Evolutionary conservation across 805 yeast species (phyloP).

Genomic region (Candida peoriensis): DNA sequence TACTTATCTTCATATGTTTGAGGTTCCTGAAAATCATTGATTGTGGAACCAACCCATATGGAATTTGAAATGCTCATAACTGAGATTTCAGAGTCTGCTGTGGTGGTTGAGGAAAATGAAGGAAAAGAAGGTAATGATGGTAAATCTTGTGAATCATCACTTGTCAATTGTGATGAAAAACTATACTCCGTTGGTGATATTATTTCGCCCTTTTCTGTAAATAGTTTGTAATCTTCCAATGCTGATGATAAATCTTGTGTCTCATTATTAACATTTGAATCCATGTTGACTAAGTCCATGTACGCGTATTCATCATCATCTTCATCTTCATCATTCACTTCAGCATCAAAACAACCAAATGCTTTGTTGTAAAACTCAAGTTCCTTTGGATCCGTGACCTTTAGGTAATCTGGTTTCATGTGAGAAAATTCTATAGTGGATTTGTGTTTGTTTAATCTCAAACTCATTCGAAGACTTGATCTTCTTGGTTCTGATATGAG

Average conservation of each 20-base stretch:
- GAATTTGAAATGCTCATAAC: slow-evolving; percentile 17
- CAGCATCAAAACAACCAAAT: not conserved
- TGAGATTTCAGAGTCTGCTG: slow-evolving; percentile 13
- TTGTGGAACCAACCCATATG: slow-evolving; percentile 21
- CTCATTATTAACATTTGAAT: too few species aligned
- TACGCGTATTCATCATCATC: slow-evolving; percentile 4
- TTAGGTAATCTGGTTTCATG: slow-evolving; percentile 5
- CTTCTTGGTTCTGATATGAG: slow-evolving; percentile 2
- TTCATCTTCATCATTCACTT: slow-evolving; percentile 4
- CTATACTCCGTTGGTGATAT: too few species aligned
- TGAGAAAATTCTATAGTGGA: slow-evolving; percentile 12
- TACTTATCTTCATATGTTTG: not conserved
- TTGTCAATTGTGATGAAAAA: too few species aligned
- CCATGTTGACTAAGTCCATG: too few species aligned
- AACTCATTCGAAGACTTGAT: not conserved
- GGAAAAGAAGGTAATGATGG: slow-evolving; percentile 7
- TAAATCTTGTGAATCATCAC: slow-evolving; percentile 1
- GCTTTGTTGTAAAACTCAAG: slow-evolving; percentile 17
- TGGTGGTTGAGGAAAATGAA: slow-evolving; percentile 11
- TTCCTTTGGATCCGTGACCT: slow-evolving; percentile 18
- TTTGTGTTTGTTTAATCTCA: slow-evolving; percentile 8
- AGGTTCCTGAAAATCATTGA: slow-evolving; percentile 4
- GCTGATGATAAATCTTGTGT: too few species aligned
- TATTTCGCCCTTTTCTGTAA: slow-evolving; percentile 9
- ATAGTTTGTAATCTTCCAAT: slow-evolving; percentile 20